Evolutionary conservation across 805 yeast species (phyloP).

Genomic region (Metschnikowia gelsemii): DNA sequence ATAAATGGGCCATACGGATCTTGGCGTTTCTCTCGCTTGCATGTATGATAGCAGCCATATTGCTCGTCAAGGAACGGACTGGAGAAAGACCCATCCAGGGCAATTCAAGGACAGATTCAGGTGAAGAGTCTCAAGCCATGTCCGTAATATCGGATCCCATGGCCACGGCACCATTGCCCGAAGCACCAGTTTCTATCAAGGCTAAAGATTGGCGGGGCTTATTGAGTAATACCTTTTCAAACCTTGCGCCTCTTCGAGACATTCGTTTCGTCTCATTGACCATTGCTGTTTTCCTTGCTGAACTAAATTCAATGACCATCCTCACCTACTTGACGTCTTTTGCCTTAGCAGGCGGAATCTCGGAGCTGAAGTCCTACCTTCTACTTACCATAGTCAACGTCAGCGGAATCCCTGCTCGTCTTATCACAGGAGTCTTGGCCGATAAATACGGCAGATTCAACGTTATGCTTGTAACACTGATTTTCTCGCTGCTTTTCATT

Average conservation of each 20-base stretch:
- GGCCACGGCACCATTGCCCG: not conserved
- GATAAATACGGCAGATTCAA: slow-evolving; percentile 51
- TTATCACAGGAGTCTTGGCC: slow-evolving; percentile 32
- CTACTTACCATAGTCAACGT: slow-evolving; percentile 49
- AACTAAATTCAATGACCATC: slow-evolving; percentile 46
- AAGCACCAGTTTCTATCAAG: not conserved
- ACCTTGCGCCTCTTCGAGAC: slow-evolving; percentile 38
- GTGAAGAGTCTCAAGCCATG: not conserved
- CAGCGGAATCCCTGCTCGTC: slow-evolving; percentile 41
- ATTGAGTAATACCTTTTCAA: not conserved
- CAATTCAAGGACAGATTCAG: not conserved
- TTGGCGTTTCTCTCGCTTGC: slow-evolving; percentile 47
- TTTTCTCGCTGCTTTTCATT: slow-evolving; percentile 33
- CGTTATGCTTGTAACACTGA: slow-evolving; percentile 38
- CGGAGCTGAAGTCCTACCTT: slow-evolving; percentile 43
- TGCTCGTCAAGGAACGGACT: slow-evolving; percentile 12
- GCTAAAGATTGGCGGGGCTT: not conserved
- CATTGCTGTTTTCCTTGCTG: slow-evolving; percentile 45
- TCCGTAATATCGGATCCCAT: not conserved
- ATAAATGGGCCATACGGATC: slow-evolving; percentile 52
- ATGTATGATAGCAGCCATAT: slow-evolving; percentile 24
- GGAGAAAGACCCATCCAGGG: not conserved
- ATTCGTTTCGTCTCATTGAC: slow-evolving; percentile 42
- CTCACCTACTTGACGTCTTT: slow-evolving; percentile 55
- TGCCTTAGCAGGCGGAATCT: slow-evolving; percentile 48